phyloP scores from a whole-genome alignment of 192 early-diverging fungal species.

The Entophlyctis helioformis region DNA sequence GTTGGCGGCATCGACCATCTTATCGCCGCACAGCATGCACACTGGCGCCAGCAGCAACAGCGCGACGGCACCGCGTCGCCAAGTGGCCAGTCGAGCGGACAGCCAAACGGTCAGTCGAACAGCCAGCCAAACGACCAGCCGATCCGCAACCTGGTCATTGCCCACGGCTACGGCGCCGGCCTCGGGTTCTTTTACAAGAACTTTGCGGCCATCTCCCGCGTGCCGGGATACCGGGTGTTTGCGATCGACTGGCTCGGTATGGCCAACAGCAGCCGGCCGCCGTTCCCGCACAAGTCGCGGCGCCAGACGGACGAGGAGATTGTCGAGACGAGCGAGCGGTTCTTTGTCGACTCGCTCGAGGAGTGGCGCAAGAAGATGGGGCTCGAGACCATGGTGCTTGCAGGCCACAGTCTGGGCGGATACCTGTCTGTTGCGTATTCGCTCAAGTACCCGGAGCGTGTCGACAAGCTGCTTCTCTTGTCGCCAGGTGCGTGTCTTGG shows the following conservation, averaged over 20 bases:
- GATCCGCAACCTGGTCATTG: slow-evolving; percentile 59
- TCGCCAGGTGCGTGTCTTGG: slow-evolving; percentile 70
- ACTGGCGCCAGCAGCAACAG: too few relatives aligned
- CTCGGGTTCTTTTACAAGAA: slow-evolving; percentile 63
- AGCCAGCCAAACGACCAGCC: too few relatives aligned
- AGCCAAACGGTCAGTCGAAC: too few relatives aligned
- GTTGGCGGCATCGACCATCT: too few relatives aligned
- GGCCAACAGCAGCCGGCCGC: slow-evolving; percentile 73
- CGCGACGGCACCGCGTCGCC: too few relatives aligned
- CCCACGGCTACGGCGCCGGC: slow-evolving; percentile 72
- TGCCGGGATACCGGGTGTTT: slow-evolving; percentile 46
- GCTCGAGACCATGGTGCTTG: slow-evolving; percentile 65
- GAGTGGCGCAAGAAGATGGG: slow-evolving; percentile 68
- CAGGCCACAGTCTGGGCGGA: slow-evolving; percentile 67
- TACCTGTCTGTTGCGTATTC: slow-evolving; percentile 81
- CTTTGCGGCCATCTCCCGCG: slow-evolving; percentile 25
- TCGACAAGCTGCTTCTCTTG: slow-evolving; percentile 77
- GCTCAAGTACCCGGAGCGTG: slow-evolving; percentile 70
- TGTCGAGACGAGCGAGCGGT: slow-evolving; percentile 47
- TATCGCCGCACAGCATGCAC: too few relatives aligned
- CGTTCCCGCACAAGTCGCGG: slow-evolving; percentile 38
- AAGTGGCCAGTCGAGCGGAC: too few relatives aligned
- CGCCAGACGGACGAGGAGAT: slow-evolving; percentile 22
- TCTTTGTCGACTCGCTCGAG: slow-evolving; percentile 86
- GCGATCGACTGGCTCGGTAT: slow-evolving; percentile 93